A percentile compares a stretch with the other conserved stretches of the same genome.
These are phyloP conservation scores for Psilocybe subaeruginosa DNA, from an alignment of 768 basidiomycete species.

Conservation along the genomic window DNA sequence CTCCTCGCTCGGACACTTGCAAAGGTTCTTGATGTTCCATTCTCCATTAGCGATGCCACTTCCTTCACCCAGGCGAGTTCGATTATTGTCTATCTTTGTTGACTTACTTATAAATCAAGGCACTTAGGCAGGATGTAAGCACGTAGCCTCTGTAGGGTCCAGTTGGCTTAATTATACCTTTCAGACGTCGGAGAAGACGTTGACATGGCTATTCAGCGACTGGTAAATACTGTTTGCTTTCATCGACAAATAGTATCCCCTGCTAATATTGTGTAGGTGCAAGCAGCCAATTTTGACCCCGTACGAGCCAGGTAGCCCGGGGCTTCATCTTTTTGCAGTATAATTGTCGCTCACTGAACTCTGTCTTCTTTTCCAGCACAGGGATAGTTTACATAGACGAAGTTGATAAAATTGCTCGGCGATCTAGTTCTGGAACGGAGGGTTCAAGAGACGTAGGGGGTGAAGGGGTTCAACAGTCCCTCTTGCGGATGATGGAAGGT, in stretches of 20 bases:
- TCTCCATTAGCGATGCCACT: constrained; percentile 92
- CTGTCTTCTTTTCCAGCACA: constrained; percentile 49
- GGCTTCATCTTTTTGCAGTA: background rate
- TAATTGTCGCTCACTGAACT: background rate
- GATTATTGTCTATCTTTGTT: background rate
- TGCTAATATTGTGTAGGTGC: constrained; percentile 51
- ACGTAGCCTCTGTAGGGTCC: background rate
- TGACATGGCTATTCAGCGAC: constrained; percentile 85
- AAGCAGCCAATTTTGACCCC: constrained; percentile 91
- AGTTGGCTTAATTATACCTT: background rate
- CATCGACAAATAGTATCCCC: background rate
- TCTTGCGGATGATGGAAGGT: constrained; percentile 94
- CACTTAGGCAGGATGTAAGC: constrained; percentile 23
- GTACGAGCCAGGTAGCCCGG: constrained; percentile 70
- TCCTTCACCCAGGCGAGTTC: constrained; percentile 81
- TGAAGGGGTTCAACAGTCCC: constrained; percentile 94
- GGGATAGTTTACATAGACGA: constrained; percentile 98
- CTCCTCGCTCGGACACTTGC: constrained; percentile 91
- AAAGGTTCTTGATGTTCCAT: constrained; percentile 88
- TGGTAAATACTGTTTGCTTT: constrained; percentile 47
- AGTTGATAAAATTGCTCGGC: constrained; percentile 89
- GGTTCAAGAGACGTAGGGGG: constrained; percentile 89
- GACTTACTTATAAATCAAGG: background rate
- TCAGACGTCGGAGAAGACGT: constrained; percentile 88
- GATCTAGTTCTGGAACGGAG: constrained; percentile 59